A percentile compares a stretch with the other conserved stretches of the same genome.
Evolutionary conservation across 768 basidiomycete species (phyloP).

Genomic region (Chalciporus chontae): DNA sequence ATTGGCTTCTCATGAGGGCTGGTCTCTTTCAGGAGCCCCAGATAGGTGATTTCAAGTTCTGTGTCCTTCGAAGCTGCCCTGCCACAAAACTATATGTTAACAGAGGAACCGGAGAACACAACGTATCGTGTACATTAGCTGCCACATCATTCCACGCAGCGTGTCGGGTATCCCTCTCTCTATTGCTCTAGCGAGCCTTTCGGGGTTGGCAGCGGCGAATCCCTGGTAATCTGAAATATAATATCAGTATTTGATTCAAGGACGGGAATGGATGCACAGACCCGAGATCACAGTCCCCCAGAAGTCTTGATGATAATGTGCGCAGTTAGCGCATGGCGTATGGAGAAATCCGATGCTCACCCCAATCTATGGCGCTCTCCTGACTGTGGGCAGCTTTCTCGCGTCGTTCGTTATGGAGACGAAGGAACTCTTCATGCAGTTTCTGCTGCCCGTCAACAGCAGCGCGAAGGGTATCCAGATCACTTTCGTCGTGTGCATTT

Average conservation of each 20-base stretch:
- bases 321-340: slow-evolving; percentile 4
- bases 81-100: slow-evolving; percentile 15
- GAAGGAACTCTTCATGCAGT: slow-evolving; percentile 73
- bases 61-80: slow-evolving; percentile 94
- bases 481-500: slow-evolving; percentile 38
- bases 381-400: slow-evolving; percentile 35
- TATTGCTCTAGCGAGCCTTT: slow-evolving; percentile 83
- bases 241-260: slow-evolving; percentile 4
- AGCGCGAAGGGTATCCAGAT: slow-evolving; percentile 36
- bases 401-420: slow-evolving; percentile 56
- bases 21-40: slow-evolving; percentile 73
- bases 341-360: slow-evolving; percentile 37
- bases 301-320: slow-evolving; percentile 55
- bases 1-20: slow-evolving; percentile 95
- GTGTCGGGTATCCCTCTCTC: slow-evolving; percentile 88
- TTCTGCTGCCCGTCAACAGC: slow-evolving; percentile 66
- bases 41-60: slow-evolving; percentile 79
- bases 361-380: slow-evolving; percentile 70
- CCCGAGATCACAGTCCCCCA: slow-evolving; percentile 94
- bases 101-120: slow-evolving; percentile 2
- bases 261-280: slow-evolving; percentile 26
- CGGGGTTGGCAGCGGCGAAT: slow-evolving; percentile 76
- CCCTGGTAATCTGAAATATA: slow-evolving; percentile 71
- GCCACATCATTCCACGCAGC: slow-evolving; percentile 94
- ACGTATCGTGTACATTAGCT: slow-evolving; percentile 67